These are phyloP conservation scores for Apiospora malaysiana DNA, from an alignment of 2,329 filamentous ascomycete genomes.

Conservation along the genomic window DNA sequence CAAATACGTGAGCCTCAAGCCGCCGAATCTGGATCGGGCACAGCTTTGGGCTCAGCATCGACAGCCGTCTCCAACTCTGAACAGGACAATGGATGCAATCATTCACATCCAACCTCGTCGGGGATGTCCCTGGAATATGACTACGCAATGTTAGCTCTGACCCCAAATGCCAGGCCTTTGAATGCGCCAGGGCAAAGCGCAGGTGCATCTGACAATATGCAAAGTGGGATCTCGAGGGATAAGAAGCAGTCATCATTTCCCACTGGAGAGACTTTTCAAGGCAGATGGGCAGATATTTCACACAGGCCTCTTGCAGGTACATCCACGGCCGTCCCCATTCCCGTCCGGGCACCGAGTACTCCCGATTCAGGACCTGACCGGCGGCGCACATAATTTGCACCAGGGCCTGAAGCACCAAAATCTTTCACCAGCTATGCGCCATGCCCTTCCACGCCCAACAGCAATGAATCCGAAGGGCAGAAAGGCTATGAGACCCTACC, in stretches of 20 bases:
- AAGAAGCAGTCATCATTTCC: not conserved
- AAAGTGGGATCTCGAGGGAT: no score
- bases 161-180: not conserved
- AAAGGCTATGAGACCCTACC: not conserved
- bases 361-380: not conserved
- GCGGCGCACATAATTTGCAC: not conserved
- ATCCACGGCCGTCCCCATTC: not conserved
- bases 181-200: not conserved
- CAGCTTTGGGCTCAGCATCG: not conserved
- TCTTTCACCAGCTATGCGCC: constrained; percentile 5
- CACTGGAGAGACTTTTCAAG: not conserved
- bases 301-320: not conserved
- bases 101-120: not conserved
- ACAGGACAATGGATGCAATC: not conserved
- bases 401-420: not conserved
- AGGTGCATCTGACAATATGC: no score
- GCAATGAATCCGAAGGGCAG: no score
- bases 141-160: no score
- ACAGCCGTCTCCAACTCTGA: not conserved
- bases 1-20: not conserved
- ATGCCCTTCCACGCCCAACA: not conserved
- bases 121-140: no score
- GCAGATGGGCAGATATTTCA: not conserved
- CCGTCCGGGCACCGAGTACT: not conserved
- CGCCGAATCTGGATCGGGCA: not conserved